Conservation (phyloP, 2,329 filamentous ascomycete species). For the Fusarium equiseti region DNA sequence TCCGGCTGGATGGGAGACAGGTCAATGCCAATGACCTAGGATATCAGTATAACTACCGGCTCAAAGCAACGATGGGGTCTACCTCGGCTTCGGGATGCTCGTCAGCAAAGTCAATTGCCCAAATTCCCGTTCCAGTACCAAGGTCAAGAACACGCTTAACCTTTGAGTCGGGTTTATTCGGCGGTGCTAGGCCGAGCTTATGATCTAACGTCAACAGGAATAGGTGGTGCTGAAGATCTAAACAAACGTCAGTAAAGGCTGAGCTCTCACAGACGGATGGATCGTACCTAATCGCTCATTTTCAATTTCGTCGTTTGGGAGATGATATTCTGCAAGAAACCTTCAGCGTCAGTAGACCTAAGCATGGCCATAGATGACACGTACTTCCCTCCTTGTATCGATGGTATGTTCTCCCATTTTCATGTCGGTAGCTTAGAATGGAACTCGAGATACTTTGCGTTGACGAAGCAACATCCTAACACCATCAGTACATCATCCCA, state of each 20-base stretch:
- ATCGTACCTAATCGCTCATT: slow-evolving; percentile 23
- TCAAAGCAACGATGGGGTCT: no score
- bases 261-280: no score
- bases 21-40: slow-evolving; percentile 1
- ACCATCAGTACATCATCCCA: background rate
- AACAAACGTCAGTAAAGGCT: background rate
- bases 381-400: slow-evolving; percentile 28
- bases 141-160: slow-evolving; percentile 17
- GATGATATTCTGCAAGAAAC: background rate
- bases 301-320: slow-evolving; percentile 25
- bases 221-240: slow-evolving; percentile 24
- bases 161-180: background rate
- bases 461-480: slow-evolving; percentile 11
- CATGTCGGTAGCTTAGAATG: slow-evolving; percentile 19
- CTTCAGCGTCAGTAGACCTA: rapidly evolving
- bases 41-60: no score
- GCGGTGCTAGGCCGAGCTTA: slow-evolving; percentile 8
- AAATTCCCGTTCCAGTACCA: slow-evolving; percentile 31
- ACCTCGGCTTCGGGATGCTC: background rate
- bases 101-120: slow-evolving; percentile 27
- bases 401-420: slow-evolving; percentile 25
- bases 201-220: slow-evolving; percentile 17
- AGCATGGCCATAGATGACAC: rapidly evolving
- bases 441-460: slow-evolving; percentile 16
- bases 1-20: slow-evolving; percentile 7